Evolutionary conservation across 306 rosid species (phyloP).

Genomic region (Cucurbita maxima): DNA sequence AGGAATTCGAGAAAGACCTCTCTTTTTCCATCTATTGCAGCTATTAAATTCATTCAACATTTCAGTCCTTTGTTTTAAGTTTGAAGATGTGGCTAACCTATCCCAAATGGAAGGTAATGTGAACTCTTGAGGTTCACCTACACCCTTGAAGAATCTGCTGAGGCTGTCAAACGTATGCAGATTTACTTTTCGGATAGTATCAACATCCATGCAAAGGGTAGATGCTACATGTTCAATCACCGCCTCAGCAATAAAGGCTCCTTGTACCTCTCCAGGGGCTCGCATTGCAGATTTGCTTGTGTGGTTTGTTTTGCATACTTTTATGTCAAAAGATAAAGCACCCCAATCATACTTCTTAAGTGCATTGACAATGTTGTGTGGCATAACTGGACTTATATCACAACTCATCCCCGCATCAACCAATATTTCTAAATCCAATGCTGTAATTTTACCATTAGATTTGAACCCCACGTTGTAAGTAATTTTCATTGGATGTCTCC

Average conservation of each 20-base stretch:
- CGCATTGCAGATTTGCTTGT: constrained; percentile 87
- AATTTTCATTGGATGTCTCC: constrained; percentile 92
- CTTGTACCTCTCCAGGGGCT: constrained; percentile 81
- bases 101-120: constrained; percentile 78
- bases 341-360: constrained; percentile 93
- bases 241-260: constrained; percentile 81
- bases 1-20: constrained; percentile 78
- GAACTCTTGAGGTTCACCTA: constrained; percentile 60
- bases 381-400: constrained; percentile 55
- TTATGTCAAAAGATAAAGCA: constrained; percentile 61
- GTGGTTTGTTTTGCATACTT: constrained; percentile 74
- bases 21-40: constrained; percentile 54
- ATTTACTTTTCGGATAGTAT: constrained; percentile 55
- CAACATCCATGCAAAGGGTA: constrained; percentile 53
- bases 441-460: constrained; percentile 74
- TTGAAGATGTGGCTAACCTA: constrained; percentile 43
- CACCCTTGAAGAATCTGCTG: constrained; percentile 27
- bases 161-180: constrained; percentile 66
- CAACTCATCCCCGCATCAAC: constrained; percentile 54
- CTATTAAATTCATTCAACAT: constrained; percentile 38
- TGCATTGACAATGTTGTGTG: constrained; percentile 26
- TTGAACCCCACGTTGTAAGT: constrained; percentile 72
- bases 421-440: constrained; percentile 60
- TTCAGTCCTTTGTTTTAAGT: constrained; percentile 29
- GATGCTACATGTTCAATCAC: constrained; percentile 76